Evolutionary conservation across 331 rosid genomes (phyloP), one percentile per base, ranked within the genome.

Genomic region (Rhamnella rubrinervis): DNA sequence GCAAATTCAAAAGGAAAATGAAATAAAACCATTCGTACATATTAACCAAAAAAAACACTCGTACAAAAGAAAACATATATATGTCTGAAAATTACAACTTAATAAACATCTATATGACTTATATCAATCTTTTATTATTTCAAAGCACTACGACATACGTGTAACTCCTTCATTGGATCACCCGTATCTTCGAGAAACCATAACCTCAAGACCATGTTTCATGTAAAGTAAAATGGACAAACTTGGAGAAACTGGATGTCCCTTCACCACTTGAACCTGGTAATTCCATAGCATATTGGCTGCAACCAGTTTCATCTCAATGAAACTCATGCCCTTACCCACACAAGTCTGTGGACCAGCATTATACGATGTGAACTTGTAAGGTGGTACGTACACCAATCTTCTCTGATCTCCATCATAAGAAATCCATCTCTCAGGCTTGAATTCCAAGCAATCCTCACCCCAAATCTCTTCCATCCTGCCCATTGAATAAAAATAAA

Each of bases 391-490:
- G 14, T 77, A 38, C 11, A 72, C 50, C 4, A 70, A 65, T 0
- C 21, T 61, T 46, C 77, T 28, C 35, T 49, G 1, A 49, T 49
- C 83, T 35, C n/a, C 39, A 25, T 83, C 71, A 2, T 84, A 70
- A 49, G 14, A 28, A 1, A 88, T 81, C 95, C 95, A 88, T 46
- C 95, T 81, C 58, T 88, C 91, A 25, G 89, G 89, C 77, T 82
- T 88, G 49, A 85, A 85, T 10, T 84, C 87, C 56, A 75, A 31
- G 28, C 83, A 79, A 63, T 82, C 78, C 13, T 57, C 16, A 2
- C 83, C 83, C 83, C 86, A 82, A 2, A 74, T 70, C 4, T 55
- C 70, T 17, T 70, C 76, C 75, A n/a, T 44, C 47, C 92, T 84
- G 5, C 87, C 92, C 79, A 80, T 68, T 23, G 86, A 20, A 31